Base-by-base conservation (phyloP, 352 stramenopile genomes). In the Globisporangium heterothallicum region DNA sequence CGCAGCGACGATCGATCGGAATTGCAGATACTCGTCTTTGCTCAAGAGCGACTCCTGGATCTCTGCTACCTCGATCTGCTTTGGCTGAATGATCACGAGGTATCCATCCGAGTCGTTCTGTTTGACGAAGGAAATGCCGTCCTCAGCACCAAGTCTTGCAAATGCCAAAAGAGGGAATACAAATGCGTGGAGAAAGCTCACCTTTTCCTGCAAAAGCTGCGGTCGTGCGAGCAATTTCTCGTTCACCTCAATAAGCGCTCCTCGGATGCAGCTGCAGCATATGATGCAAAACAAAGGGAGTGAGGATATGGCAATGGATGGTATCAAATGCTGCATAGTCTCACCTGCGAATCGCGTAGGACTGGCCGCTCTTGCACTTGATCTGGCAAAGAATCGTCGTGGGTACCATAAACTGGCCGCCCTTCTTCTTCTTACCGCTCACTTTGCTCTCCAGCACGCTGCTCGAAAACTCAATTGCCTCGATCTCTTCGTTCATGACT, bases 401-500 rank as follows among this genome's bases (percentile, higher is more conserved):
- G 12, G 81, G 77, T 44, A 82, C 55, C 50, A 92, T 57, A 44
- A 89, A 94, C 30, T 72, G 68, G 4, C 84, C 84, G 43, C 84
- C 84, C 34, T 89, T 91, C 63, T 94, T 94, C 70, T 94, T 94
- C 78, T 94, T 94, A 48, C 84, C 84, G 12, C 61, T 78, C 49
- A 94, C 84, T 24, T 70, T 74, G 64, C 67, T 91, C 12, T 88
- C 75, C 14, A 88, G 47, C 45, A 94, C 64, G 50, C 69, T 77
- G 27, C 54, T 53, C 25, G 76, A 62, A 53, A 91, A 94, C 59
- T 86, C 78, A 36, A 94, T 58, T 35, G 50, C 63, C 43, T 64
- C 68, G 9, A 94, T 61, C 38, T 76, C 56, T 49, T 87, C 73
- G 45, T 67, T 53, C 74, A 91, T 80, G n/a, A 86, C 56, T 4